Conservation (phyloP, 2,329 filamentous ascomycete species). For the Monosporascus sp. region DNA sequence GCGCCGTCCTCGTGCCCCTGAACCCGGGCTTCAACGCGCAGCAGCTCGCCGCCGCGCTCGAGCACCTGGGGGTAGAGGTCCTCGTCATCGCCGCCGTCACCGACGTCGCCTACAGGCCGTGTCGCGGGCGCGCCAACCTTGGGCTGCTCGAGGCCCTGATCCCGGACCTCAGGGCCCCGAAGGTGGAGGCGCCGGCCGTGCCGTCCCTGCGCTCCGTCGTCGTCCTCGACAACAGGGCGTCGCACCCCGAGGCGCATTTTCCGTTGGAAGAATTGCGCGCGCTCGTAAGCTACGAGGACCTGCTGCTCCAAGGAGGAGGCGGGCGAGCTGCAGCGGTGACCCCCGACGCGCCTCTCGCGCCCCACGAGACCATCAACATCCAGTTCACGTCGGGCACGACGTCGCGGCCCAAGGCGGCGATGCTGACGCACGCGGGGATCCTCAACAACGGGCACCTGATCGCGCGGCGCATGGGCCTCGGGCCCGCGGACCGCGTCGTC, state of each 20-base stretch:
- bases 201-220: constrained; percentile 68
- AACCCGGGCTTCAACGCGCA: constrained; percentile 81
- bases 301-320: constrained; percentile 23
- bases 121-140: constrained; percentile 48
- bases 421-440: constrained; percentile 77
- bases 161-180: constrained; percentile 32
- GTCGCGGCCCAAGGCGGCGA: constrained; percentile 83
- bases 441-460: constrained; percentile 89
- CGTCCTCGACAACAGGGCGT: constrained; percentile 68
- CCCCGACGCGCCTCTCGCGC: constrained; percentile 42
- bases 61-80: constrained; percentile 66
- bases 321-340: constrained; percentile 33
- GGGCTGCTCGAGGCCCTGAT: constrained; percentile 40
- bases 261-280: constrained; percentile 33
- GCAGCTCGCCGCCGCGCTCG: constrained; percentile 74
- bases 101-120: constrained; percentile 65
- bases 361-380: constrained; percentile 79
- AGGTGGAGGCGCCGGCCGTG: constrained; percentile 42
- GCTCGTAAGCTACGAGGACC: constrained; percentile 39
- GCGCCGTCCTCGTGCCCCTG: constrained; percentile 87
- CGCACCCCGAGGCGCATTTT: constrained; percentile 40
- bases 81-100: constrained; percentile 85
- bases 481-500: constrained; percentile 67
- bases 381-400: constrained; percentile 98
- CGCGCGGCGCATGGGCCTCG: constrained; percentile 77